Evolutionary conservation across 2,329 filamentous ascomycete genomes (phyloP), one percentile per base, ranked within the genome.

Genomic region (Mollisiaceae sp.): DNA sequence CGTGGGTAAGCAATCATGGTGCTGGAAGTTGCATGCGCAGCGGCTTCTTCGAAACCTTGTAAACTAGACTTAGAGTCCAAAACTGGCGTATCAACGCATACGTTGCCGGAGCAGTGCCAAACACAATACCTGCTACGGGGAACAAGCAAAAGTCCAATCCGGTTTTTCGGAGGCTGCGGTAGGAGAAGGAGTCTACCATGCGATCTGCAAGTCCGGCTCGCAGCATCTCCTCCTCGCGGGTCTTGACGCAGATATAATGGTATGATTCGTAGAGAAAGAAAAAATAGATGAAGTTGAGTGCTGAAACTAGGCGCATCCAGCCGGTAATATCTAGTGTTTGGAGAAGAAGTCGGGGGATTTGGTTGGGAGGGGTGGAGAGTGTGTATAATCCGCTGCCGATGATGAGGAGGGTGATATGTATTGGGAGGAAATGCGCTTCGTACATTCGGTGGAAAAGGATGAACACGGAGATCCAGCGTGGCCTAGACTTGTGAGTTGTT

Each of bases 41-140:
- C 18, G 72, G 87, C 84, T 92, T 92, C 77, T 88, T 87, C 79
- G 88, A 91, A 72, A 92, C 89, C 0, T 87, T 85, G 77, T 92
- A 92, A 12, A 89, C 87, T 70, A 92, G 75, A 63, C 90, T 82
- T 39, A 89, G 79, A 0, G 87, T 91, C 84, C 88, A 92, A 73
- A 92, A 86, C 75, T 92, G 90, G 73, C 83, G 86, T 62, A 91
- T 77, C 69, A 90, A 85, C 1, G 90, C 90, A 68, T 91, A 88
- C 4, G 88, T 81, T 52, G 87, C 86, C 0, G 90, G 90, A 20
- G 91, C 84, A 0, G 88, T 84, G 20, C 89, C 89, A 71, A 88
- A 92, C 2, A 91, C 70, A 1, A 89, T 88, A 5, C 89, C 89
- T 11, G 90, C 87, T 11, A 91, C 75, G 0, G 89, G 89, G 27